A percentile compares a stretch with the other conserved stretches of the same genome.
Conservation (phyloP, 2,329 filamentous ascomycete species). For the Botryotinia convoluta region DNA sequence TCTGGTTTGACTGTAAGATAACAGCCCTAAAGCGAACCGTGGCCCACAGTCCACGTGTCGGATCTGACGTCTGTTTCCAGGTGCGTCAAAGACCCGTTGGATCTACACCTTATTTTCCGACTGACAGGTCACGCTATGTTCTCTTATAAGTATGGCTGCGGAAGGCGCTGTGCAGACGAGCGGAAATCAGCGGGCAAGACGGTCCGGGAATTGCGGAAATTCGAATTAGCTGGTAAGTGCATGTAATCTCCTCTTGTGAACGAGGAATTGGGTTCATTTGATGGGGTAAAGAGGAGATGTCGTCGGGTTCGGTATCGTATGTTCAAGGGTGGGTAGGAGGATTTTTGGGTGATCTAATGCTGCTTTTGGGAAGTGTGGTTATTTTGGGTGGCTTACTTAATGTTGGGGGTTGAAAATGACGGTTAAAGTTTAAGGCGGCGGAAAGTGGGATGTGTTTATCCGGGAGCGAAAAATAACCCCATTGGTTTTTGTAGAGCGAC, state of each 20-base stretch:
- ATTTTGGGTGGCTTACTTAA: not conserved
- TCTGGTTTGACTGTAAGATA: not conserved
- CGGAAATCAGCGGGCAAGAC: not conserved
- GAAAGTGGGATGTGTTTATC: not conserved
- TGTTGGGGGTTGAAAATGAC: not conserved
- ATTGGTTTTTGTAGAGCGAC: not conserved
- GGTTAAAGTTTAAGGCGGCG: not conserved
- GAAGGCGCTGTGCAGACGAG: not conserved
- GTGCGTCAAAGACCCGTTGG: not conserved
- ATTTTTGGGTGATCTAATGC: conserved; percentile 6
- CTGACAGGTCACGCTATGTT: conserved; percentile 8
- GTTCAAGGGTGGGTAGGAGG: conserved; percentile 15
- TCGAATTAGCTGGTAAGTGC: not conserved
- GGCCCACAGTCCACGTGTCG: conserved; percentile 8
- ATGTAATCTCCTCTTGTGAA: not conserved
- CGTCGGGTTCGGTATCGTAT: conserved; percentile 17
- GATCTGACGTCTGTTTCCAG: not conserved
- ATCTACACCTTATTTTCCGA: not conserved
- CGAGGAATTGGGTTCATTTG: not conserved
- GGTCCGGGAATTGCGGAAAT: not conserved
- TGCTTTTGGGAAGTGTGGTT: conserved; percentile 4
- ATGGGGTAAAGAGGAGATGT: conserved; percentile 12
- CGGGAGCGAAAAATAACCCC: not conserved
- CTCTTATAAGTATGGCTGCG: not conserved
- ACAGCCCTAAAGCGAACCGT: conserved; percentile 2